Percentiles rank a stretch among this genome's conserved stretches.
Conservation (phyloP, 495 filamentous ascomycete genomes). For the Neurospora sp. region DNA sequence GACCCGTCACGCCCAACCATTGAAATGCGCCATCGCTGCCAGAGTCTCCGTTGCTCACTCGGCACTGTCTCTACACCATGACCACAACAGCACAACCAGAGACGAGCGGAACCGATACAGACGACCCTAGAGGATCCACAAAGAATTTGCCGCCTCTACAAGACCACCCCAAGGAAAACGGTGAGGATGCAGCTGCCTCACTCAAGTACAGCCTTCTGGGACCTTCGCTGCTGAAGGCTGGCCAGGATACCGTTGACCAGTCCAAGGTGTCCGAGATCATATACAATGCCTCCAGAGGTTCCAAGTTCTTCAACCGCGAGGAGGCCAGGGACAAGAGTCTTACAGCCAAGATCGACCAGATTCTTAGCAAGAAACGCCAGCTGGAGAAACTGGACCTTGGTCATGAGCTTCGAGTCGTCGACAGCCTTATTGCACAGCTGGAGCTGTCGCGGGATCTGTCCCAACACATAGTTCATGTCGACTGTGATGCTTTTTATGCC, state of each 20-base stretch:
- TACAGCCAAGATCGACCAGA: slow-evolving; percentile 76
- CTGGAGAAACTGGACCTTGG: slow-evolving; percentile 69
- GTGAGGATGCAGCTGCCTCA: slow-evolving; percentile 18
- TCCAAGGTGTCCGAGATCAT: slow-evolving; percentile 93
- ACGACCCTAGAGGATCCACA: neutral
- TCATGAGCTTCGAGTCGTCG: slow-evolving; percentile 60
- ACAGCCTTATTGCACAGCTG: slow-evolving; percentile 71
- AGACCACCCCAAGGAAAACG: neutral
- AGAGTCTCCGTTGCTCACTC: neutral
- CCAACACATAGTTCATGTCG: slow-evolving; percentile 80
- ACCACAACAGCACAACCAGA: neutral
- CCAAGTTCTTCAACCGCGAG: slow-evolving; percentile 93
- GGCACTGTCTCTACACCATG: neutral
- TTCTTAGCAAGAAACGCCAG: slow-evolving; percentile 63
- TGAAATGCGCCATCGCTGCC: neutral
- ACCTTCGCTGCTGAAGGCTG: slow-evolving; percentile 87
- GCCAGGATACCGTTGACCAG: slow-evolving; percentile 91
- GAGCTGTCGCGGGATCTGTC: slow-evolving; percentile 70
- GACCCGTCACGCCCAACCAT: neutral
- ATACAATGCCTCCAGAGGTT: slow-evolving; percentile 92
- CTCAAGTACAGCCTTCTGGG: slow-evolving; percentile 67
- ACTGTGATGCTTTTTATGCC: slow-evolving; percentile 87
- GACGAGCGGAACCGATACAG: neutral
- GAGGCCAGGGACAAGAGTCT: slow-evolving; percentile 70
- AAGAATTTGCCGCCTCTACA: neutral